Evolutionary conservation across 2,329 filamentous ascomycete species (phyloP), one percentile per base, ranked within the genome.

Genomic region (Calonectria multiphialidica): DNA sequence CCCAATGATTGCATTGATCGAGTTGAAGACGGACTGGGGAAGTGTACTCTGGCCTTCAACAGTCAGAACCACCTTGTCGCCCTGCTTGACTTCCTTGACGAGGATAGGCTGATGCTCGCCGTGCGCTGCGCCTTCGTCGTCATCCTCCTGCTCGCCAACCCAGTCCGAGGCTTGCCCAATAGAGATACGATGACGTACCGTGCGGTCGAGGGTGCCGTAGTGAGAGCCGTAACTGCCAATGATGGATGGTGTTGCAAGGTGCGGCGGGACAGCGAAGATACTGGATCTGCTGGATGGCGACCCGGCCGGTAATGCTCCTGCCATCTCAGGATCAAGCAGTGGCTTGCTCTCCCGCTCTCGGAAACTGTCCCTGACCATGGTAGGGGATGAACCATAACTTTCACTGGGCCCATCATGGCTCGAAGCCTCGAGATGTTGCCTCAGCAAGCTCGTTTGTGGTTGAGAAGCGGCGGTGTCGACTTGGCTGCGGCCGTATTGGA

Each of bases 21-120:
- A 97, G 84, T 99, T 99, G 88, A 98, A 98, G 74, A 98, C 90
- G 8, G 96, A 98, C 85, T 98, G 96, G 0, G 95, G 95, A 18
- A 98, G 88, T 1, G 96, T 99, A n/a, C 95, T 98, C 85, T 97
- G 95, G 45, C 96, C 96, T 73, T 98, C 93, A 2, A 98, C 92
- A 2, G 96, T 90, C 77, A 96, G 90, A 68, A 98, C 91, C 59
- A 96, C 90, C 80, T 93, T 95, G 49, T 97, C 95, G 76, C 97
- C 95, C 78, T 97, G 94, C 81, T 97, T 94, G 15, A 98, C 90
- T 82, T 96, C 94, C 85, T 95, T 96, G 66, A 98, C 93, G n/a
- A 98, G 86, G 68, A 98, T 89, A 2, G 95, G 94, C 76, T 94
- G 92, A 37, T 90, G 87, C 78, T 93, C 92, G 33, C 89, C 89